Base-by-base conservation (phyloP, 2,329 filamentous ascomycete genomes). In the Neonectria hederae region DNA sequence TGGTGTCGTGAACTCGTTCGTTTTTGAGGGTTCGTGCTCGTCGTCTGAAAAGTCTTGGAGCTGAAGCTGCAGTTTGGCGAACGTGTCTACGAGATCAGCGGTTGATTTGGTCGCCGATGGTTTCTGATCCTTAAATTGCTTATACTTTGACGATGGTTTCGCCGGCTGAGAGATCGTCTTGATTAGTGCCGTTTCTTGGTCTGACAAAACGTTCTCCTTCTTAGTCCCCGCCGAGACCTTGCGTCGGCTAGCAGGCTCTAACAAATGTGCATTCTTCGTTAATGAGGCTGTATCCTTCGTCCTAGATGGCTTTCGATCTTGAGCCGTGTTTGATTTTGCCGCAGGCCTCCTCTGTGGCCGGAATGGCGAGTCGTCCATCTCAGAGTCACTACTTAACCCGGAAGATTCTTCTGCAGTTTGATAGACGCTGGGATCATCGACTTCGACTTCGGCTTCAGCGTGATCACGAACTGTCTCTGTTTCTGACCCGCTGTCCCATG, bases 51-150 rank as follows among this genome's bases (percentile, higher is more conserved):
- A 69, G 42, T 71, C 69, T 13, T 69, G 52, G 13, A 72, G 59
- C 2, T 75, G 62, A 56, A 76, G 65, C 13, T 60, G 67, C 22
- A 76, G 66, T 52, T 72, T 75, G 5, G 69, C 68, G 9, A 76
- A 57, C 4, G 68, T 63, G 13, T 71, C 62, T 38, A 68, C 68
- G 10, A 76, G 72, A 24, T 75, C 73, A 19, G 65, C 53, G 8
- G 67, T 65, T 30, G 53, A 42, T 32, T 65, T 55, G 40, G 17
- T 42, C 60, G 11, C 45, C 24, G 51, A 26, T 11, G 21, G 13
- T 22, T 52, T 53, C 24, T 28, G 22, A 10, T 14, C 10, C 17
- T 24, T n/a, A 13, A 14, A 21, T n/a, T 38, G 14, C 5, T 43
- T 54, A 28, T 54, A 19, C 13, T 38, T 14, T 7, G 30, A 24